Percentiles rank a stretch among this genome's conserved stretches.
These are phyloP conservation scores for Botrytis galanthina DNA, from an alignment of 2,329 filamentous ascomycete species.

Conservation along the genomic window DNA sequence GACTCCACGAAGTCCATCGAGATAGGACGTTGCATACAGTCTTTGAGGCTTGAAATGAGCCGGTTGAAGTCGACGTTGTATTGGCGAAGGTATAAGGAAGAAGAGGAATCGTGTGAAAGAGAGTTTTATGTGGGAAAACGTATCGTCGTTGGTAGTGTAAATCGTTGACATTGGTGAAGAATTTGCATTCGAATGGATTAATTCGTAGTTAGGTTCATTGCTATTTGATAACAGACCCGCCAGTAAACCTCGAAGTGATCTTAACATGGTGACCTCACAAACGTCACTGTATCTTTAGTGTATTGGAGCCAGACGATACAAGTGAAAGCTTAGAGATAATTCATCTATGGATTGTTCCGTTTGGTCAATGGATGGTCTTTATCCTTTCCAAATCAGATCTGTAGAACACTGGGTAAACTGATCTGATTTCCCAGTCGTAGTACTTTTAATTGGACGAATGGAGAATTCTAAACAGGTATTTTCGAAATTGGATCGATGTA, in stretches of 20 bases:
- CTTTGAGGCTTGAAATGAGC: conserved; percentile 28
- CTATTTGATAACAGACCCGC: conserved; percentile 3
- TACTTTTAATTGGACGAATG: not conserved
- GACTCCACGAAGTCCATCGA: conserved; percentile 50
- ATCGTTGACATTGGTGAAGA: not conserved
- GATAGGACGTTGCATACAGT: conserved; percentile 43
- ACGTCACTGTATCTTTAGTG: not conserved
- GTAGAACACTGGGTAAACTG: not conserved
- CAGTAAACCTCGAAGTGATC: conserved; percentile 15
- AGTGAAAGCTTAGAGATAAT: not conserved
- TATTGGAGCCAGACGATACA: not conserved
- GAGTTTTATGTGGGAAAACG: not conserved
- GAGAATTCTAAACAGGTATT: not conserved
- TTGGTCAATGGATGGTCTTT: not conserved
- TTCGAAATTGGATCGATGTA: conserved; percentile 8
- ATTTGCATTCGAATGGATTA: not conserved
- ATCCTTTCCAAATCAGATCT: not conserved
- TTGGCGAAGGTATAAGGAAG: conserved; percentile 35
- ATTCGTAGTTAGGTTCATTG: conserved; percentile 15
- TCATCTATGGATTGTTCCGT: not conserved
- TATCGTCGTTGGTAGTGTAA: conserved; percentile 6
- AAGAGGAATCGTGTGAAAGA: conserved; percentile 14
- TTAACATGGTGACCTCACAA: conserved; percentile 10
- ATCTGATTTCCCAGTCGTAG: not conserved
- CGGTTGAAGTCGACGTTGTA: conserved; percentile 37